Conservation (phyloP, 164 flowering plant genomes). For the Dillenia turbinata region DNA sequence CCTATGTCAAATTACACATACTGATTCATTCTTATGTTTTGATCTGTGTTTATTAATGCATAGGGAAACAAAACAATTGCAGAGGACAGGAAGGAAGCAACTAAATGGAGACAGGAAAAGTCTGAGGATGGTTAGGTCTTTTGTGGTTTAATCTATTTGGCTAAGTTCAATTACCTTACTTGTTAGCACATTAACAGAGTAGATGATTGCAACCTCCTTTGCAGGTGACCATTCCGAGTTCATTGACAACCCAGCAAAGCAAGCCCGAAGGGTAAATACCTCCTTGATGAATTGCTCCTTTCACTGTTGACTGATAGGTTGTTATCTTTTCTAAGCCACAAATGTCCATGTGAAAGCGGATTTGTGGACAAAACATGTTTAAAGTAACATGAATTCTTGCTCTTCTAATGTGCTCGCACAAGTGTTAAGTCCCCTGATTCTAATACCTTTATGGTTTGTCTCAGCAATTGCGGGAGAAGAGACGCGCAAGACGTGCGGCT, state of each 20-base stretch:
- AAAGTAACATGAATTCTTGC: too few relatives aligned
- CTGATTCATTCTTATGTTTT: conserved; percentile 10
- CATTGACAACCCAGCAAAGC: conserved; percentile 56
- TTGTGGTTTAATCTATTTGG: too few relatives aligned
- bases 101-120: conserved; percentile 23
- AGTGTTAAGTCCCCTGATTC: too few relatives aligned
- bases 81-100: conserved; percentile 22
- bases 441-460: too few relatives aligned
- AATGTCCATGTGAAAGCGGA: background rate
- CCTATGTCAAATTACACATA: conserved; percentile 3
- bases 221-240: conserved; percentile 50
- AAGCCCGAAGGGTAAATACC: conserved; percentile 64
- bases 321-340: background rate
- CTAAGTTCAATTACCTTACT: too few relatives aligned
- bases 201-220: conserved; percentile 4
- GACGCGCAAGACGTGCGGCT: conserved; percentile 73
- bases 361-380: too few relatives aligned
- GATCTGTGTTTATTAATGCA: conserved; percentile 6
- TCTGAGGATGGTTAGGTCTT: conserved; percentile 22
- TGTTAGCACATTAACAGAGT: background rate
- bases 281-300: background rate
- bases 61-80: conserved; percentile 31
- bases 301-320: background rate
- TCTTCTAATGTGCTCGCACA: too few relatives aligned
- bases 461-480: conserved; percentile 79